Evolutionary conservation across 2,329 filamentous ascomycete species (phyloP).

Genomic region (Claviceps lovelessii): DNA sequence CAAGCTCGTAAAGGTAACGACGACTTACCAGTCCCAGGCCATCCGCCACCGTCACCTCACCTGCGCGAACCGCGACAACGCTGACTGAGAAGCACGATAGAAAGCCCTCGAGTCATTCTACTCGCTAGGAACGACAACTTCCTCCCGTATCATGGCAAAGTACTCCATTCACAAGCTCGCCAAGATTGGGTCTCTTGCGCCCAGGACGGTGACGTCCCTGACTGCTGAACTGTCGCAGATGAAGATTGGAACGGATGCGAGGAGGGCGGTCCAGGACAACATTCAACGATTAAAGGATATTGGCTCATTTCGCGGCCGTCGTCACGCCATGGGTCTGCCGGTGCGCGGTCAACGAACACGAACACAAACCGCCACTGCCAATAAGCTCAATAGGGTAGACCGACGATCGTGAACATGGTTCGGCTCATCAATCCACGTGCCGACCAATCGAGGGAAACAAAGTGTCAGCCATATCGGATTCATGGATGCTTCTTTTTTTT

Average conservation of each 20-base stretch:
- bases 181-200: constrained; percentile 58
- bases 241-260: constrained; percentile 85
- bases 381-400: constrained; percentile 47
- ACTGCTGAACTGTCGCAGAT: constrained; percentile 77
- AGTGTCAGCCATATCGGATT: neutral
- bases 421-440: neutral
- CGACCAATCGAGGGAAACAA: neutral
- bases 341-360: constrained; percentile 83
- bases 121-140: constrained; percentile 58
- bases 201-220: constrained; percentile 65
- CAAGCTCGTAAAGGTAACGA: constrained; percentile 63
- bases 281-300: constrained; percentile 80
- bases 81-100: constrained; percentile 21
- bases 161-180: constrained; percentile 76
- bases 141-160: constrained; percentile 68
- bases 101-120: constrained; percentile 76
- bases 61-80: neutral
- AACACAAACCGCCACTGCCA: constrained; percentile 50
- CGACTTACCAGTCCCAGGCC: neutral
- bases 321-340: constrained; percentile 86
- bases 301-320: constrained; percentile 72
- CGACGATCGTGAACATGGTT: constrained; percentile 12
- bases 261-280: constrained; percentile 65
- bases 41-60: neutral
- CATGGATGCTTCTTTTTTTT: neutral